Base-by-base conservation (phyloP, 129 eudicot genomes). In the Tagetes erecta region DNA sequence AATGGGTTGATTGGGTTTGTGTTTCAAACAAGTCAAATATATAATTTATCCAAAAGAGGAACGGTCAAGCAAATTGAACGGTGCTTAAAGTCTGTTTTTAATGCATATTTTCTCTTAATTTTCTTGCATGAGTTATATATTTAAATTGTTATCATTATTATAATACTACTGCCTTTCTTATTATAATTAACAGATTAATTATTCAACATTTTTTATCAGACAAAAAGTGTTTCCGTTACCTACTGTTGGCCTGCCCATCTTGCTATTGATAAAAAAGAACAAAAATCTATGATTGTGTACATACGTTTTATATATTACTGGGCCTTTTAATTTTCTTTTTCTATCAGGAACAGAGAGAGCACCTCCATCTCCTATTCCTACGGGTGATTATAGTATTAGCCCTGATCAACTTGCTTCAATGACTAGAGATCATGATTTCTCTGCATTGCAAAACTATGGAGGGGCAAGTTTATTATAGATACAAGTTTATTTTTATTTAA, bases 381-480 rank as follows among this genome's bases (percentile, higher is more conserved):
- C 80, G 45, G 95, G 89, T 20, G 85, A 85, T 67, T 84, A 79
- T 78, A 85, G 74, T 65, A 47, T 88, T 75, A 70, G 86, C 64
- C 86, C 85, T 0, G 91, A 94, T 76, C 85, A 94, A 52, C 88
- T 94, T 70, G 85, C 88, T 74, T 11, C 83, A 40, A 81, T 94
- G 91, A 75, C 86, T 4, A 86, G 92, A 78, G 97, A 94, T 53
- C 89, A 88, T 88, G 88, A 90, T 76, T 71, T 83, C 37, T 77
- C 96, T 81, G 80, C 84, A 38, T 76, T 90, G 67, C 91, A 78
- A 68, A 83, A 82, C 74, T 76, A 53, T 69, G 98, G 96, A 64
- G 98, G 96, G 88, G 98, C 66, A 88, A 94, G 91, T 80, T 46
- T 50, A 40, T 72, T 20, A 34, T 71, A 50, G 42, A 35, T 9